Conservation (phyloP, 2,329 filamentous ascomycete species). For the Pseudomassariella vexata region DNA sequence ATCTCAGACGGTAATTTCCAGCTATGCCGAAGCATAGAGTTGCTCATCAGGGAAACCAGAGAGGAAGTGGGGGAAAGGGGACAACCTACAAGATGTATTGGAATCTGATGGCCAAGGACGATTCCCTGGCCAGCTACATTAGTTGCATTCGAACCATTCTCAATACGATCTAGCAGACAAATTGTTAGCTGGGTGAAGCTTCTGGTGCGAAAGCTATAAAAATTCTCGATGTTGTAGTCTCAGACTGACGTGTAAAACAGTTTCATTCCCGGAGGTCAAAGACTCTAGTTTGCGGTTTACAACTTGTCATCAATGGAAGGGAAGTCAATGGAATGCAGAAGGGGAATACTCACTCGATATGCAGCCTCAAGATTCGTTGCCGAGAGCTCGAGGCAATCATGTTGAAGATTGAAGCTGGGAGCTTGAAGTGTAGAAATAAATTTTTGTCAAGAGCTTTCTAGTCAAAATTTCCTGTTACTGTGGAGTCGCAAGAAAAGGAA, state of each 20-base stretch:
- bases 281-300: conserved; percentile 85
- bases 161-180: conserved; percentile 3
- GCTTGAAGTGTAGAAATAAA: too few species aligned
- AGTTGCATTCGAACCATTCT: too few species aligned
- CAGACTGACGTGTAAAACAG: conserved; percentile 92
- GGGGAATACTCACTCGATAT: conserved; percentile 12
- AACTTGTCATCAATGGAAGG: conserved; percentile 68
- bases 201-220: too few species aligned
- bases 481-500: too few species aligned
- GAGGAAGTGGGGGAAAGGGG: background rate
- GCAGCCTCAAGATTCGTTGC: too few species aligned
- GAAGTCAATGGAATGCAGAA: conserved; percentile 9
- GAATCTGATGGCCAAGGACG: too few species aligned
- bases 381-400: background rate
- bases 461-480: too few species aligned
- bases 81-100: too few species aligned
- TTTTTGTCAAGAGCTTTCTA: too few species aligned
- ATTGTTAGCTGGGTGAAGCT: conserved; percentile 4
- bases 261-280: conserved; percentile 89
- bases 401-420: too few species aligned
- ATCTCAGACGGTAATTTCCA: conserved; percentile 97
- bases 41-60: conserved; percentile 53
- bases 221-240: too few species aligned
- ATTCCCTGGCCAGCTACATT: too few species aligned
- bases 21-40: conserved; percentile 65